These are phyloP conservation scores for Kuraishia piskuri DNA, from an alignment of 805 yeast species.

Conservation along the genomic window DNA sequence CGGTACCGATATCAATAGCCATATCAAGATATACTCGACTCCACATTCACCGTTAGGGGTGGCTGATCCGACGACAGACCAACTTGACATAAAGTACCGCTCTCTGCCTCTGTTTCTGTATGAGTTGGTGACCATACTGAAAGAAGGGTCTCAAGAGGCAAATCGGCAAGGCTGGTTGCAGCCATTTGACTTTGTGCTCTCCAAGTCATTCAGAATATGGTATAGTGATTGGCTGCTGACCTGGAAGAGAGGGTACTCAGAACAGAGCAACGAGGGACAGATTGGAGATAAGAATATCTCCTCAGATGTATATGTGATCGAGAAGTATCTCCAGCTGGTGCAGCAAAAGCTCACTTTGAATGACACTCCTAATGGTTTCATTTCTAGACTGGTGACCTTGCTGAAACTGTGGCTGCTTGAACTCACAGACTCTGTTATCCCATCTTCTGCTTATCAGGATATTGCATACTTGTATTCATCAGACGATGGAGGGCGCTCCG, in stretches of 20 bases:
- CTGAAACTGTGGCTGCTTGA: slow-evolving; percentile 5
- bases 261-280: neutral
- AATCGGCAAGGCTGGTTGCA: neutral
- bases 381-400: neutral
- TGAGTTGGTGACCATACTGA: neutral
- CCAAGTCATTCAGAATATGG: neutral
- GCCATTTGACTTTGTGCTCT: neutral
- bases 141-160: neutral
- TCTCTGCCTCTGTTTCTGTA: neutral
- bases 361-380: neutral
- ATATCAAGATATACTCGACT: neutral
- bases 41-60: neutral
- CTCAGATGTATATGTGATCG: neutral
- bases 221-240: neutral
- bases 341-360: neutral
- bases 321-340: neutral
- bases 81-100: neutral
- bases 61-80: too few species aligned
- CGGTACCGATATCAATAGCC: neutral
- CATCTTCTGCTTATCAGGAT: slow-evolving; percentile 1
- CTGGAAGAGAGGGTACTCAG: neutral
- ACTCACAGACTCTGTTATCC: slow-evolving; percentile 1
- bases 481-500: neutral
- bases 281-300: neutral
- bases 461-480: neutral